Conservation (phyloP, 345 rosid species). For the Mangifera indica region DNA sequence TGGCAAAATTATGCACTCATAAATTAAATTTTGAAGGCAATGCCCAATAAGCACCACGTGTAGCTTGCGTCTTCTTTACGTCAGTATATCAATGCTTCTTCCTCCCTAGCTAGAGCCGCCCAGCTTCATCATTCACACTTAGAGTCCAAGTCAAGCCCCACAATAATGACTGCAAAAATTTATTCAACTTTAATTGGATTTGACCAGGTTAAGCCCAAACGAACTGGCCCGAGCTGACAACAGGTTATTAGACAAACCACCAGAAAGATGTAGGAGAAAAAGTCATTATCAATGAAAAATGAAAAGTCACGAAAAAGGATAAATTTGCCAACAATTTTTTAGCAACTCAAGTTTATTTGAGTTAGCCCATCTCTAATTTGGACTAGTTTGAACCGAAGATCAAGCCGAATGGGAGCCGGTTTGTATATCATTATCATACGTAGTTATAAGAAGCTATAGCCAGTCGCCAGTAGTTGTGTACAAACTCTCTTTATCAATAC, state of each 20-base stretch:
- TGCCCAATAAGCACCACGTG: constrained; percentile 13
- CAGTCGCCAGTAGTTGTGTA: neutral
- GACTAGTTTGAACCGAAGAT: too few species aligned
- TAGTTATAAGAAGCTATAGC: too few species aligned
- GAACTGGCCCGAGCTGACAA: too few species aligned
- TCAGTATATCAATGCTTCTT: neutral
- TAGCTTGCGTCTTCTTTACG: constrained; percentile 31
- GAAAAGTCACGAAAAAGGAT: too few species aligned
- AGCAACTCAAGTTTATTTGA: too few species aligned
- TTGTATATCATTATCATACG: constrained; percentile 1
- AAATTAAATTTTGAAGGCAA: neutral
- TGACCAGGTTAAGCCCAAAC: too few species aligned
- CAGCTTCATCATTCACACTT: neutral
- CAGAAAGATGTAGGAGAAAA: too few species aligned
- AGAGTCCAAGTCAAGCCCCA: constrained; percentile 23
- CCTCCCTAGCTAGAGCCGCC: neutral
- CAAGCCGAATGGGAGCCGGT: too few species aligned
- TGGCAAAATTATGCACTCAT: neutral
- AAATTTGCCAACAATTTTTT: too few species aligned
- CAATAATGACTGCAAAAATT: constrained; percentile 16
- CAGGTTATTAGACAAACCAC: too few species aligned
- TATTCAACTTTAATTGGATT: neutral
- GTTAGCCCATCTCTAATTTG: too few species aligned
- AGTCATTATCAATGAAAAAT: too few species aligned
- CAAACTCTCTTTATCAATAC: neutral